These are phyloP conservation scores for Paraphaeosphaeria sporulosa DNA, from an alignment of 2,329 filamentous ascomycete genomes.

Conservation along the genomic window DNA sequence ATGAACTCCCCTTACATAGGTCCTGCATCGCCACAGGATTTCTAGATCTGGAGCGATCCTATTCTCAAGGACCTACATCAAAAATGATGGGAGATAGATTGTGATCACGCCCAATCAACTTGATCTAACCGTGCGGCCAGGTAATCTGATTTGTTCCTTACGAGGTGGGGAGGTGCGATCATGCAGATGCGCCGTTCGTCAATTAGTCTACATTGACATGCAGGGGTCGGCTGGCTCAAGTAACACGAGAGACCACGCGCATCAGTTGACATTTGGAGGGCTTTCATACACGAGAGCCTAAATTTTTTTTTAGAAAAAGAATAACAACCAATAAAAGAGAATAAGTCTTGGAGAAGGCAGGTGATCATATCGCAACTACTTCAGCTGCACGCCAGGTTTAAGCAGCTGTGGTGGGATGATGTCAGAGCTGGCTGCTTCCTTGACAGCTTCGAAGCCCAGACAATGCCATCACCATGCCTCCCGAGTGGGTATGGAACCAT, in stretches of 20 bases:
- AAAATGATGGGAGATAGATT: neutral
- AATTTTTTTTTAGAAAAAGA: neutral
- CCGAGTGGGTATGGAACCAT: neutral
- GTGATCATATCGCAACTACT: neutral
- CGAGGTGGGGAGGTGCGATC: neutral
- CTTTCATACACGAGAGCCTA: neutral
- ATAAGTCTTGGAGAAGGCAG: neutral
- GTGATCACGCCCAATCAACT: neutral
- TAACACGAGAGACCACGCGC: neutral
- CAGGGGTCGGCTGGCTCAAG: neutral
- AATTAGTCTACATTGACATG: neutral
- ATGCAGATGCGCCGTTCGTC: neutral
- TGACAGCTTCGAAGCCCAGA: neutral
- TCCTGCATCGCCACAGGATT: neutral
- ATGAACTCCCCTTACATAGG: neutral
- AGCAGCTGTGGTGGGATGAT: conserved; percentile 4
- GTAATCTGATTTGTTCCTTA: neutral
- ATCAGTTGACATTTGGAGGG: neutral
- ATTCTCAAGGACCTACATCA: neutral
- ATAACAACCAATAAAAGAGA: neutral
- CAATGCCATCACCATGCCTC: conserved; percentile 6
- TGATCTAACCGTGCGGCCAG: neutral
- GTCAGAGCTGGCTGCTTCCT: neutral
- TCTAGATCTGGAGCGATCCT: neutral
- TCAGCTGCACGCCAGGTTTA: conserved; percentile 2